Evolutionary conservation across 2,329 filamentous ascomycete genomes (phyloP), one percentile per base, ranked within the genome.

Genomic region (Ophiostoma perfectum): DNA sequence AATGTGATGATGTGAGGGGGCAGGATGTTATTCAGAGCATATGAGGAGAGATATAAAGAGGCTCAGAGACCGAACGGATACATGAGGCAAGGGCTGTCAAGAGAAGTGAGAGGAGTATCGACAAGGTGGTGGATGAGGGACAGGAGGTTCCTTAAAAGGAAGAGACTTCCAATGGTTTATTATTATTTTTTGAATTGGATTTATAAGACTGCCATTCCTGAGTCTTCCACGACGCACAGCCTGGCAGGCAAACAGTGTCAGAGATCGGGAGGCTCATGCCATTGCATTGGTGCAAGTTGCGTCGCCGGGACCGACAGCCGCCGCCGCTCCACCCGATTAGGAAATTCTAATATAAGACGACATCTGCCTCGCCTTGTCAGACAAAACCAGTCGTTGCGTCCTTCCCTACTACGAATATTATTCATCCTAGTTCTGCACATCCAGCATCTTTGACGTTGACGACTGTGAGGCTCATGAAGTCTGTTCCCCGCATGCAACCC

Each of bases 271-370:
- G 60, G n/a, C 38, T 60, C 55, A 60, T 60, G 27, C 18, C 60
- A 42, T 63, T 63, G 60, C 60, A 64, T 38, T 66, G 49, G 55
- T 44, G 38, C 16, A 27, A 44, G 55, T 60, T 60, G 9, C 14
- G 38, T 64, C 41, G 42, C 65, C 68, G 64, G 68, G 68, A 70
- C 68, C 68, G 68, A 70, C 68, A 70, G 68, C 68, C 68, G 68
- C 36, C 52, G n/a, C 44, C 49, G 12, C 42, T 67, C 65, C 55
- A 60, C 55, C 66, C 66, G 66, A 55, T 47, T 64, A 64, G 63
- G 63, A 45, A 64, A 11, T 64, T 64, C 47, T 14, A 9, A 44
- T 47, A 64, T 64, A 64, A 64, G 63, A 64, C 27, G 64, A 65
- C 39, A 63, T 63, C 39, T 9, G 11, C 58, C 16, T 42, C 39